Percentiles rank a stretch among this genome's conserved stretches.
phyloP scores from a whole-genome alignment of 129 eudicot genomes.

The Tagetes erecta region DNA sequence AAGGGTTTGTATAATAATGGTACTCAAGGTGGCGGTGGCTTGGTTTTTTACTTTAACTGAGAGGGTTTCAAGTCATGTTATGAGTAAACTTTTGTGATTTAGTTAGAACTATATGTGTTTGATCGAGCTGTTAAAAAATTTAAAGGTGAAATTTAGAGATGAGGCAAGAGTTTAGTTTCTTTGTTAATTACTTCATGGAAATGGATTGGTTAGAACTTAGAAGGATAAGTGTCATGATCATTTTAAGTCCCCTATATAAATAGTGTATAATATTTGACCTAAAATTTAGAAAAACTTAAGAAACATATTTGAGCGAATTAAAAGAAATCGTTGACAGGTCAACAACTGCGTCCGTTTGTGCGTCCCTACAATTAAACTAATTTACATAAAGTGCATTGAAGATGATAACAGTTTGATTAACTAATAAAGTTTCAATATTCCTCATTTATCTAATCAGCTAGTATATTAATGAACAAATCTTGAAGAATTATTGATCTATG shows the following conservation, averaged over 20 bases:
- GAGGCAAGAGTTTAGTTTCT: conserved; percentile 16
- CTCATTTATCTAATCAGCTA: background rate
- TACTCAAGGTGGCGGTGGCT: too few species aligned
- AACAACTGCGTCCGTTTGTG: conserved; percentile 51
- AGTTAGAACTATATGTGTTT: too few species aligned
- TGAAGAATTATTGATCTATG: background rate
- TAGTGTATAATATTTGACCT: conserved; percentile 12
- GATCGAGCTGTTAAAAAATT: too few species aligned
- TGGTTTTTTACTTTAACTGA: too few species aligned
- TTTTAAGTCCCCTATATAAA: background rate
- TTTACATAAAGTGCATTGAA: conserved; percentile 33
- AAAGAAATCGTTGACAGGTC: conserved; percentile 32
- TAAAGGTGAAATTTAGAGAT: background rate
- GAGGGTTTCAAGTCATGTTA: too few species aligned
- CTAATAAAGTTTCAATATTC: background rate
- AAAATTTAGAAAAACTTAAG: background rate
- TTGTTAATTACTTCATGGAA: conserved; percentile 36
- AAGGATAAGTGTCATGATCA: conserved; percentile 40
- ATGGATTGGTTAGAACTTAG: conserved; percentile 46
- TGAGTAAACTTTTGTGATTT: too few species aligned
- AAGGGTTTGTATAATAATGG: too few species aligned
- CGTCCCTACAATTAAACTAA: conserved; percentile 24
- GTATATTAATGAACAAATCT: background rate
- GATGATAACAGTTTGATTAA: conserved; percentile 20
- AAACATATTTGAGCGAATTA: background rate